phyloP scores from a whole-genome alignment of 768 basidiomycete genomes.

The Phaeotremella fagi region DNA sequence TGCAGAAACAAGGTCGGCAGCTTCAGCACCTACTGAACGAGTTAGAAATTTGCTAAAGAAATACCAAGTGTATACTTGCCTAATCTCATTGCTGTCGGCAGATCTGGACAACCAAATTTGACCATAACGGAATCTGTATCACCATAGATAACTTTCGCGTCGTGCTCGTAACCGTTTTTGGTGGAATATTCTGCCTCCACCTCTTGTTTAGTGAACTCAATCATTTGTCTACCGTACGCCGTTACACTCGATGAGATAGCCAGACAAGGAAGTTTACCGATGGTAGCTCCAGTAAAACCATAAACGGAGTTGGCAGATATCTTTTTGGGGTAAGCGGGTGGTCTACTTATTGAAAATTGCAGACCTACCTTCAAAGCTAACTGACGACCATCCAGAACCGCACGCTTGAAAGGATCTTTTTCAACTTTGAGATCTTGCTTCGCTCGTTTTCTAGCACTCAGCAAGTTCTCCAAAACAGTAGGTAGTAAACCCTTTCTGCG shows the following conservation, averaged over 20 bases:
- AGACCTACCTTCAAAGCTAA: slow-evolving; percentile 77
- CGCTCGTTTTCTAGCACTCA: slow-evolving; percentile 86
- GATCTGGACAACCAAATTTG: slow-evolving; percentile 83
- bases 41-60: background rate
- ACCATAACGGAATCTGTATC: slow-evolving; percentile 99
- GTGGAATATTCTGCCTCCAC: slow-evolving; percentile 83
- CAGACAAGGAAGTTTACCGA: slow-evolving; percentile 93
- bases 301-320: slow-evolving; percentile 99
- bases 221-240: slow-evolving; percentile 97
- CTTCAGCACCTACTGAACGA: slow-evolving; percentile 66
- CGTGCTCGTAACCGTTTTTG: slow-evolving; percentile 75
- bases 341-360: background rate
- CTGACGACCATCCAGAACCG: slow-evolving; percentile 94
- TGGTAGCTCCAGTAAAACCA: slow-evolving; percentile 95
- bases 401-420: slow-evolving; percentile 92
- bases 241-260: slow-evolving; percentile 93
- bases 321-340: slow-evolving; percentile 51
- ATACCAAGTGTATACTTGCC: slow-evolving; percentile 55
- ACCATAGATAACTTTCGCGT: slow-evolving; percentile 94
- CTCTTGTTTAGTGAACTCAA: slow-evolving; percentile 89
- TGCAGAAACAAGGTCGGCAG: slow-evolving; percentile 80
- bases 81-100: slow-evolving; percentile 80
- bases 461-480: slow-evolving; percentile 85
- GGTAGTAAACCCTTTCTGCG: slow-evolving; percentile 85
- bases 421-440: slow-evolving; percentile 95